Evolutionary conservation across 768 basidiomycete genomes (phyloP).

Genomic region (Suillus variegatus): DNA sequence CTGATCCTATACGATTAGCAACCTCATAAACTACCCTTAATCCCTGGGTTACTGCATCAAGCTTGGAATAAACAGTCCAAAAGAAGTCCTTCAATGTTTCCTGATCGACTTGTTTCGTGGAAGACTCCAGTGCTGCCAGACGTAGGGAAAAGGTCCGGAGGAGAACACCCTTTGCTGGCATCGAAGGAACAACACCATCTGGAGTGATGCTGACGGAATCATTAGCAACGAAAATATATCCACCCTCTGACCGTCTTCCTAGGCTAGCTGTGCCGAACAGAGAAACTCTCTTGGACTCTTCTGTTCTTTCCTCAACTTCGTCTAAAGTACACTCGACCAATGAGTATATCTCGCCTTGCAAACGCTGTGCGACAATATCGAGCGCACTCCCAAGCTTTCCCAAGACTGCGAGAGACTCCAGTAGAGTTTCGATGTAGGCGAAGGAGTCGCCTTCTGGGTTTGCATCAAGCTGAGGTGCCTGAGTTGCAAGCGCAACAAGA

Average conservation of each 20-base stretch:
- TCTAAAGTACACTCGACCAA: conserved; percentile 86
- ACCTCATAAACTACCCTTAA: conserved; percentile 90
- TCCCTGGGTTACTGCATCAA: conserved; percentile 92
- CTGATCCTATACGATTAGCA: conserved; percentile 85
- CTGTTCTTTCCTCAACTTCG: conserved; percentile 90
- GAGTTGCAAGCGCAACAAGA: conserved; percentile 19
- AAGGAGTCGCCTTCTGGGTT: conserved; percentile 96
- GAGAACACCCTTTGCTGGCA: conserved; percentile 21
- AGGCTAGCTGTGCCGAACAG: conserved; percentile 37
- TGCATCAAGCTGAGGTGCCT: conserved; percentile 25
- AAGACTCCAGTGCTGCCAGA: conserved; percentile 71
- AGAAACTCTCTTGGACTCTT: conserved; percentile 64
- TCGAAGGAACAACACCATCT: conserved; percentile 25
- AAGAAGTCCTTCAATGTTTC: conserved; percentile 90
- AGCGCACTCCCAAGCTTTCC: conserved; percentile 85
- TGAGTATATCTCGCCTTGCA: conserved; percentile 80
- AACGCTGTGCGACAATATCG: conserved; percentile 80
- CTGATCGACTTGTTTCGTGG: conserved; percentile 72
- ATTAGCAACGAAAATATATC: conserved; percentile 48
- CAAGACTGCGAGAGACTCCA: conserved; percentile 91
- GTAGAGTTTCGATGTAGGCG: conserved; percentile 85
- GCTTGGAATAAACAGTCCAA: conserved; percentile 95
- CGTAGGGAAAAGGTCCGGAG: conserved; percentile 59
- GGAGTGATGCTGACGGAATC: conserved; percentile 21
- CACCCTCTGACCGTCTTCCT: conserved; percentile 48